Conservation (phyloP, 1,284 basidiomycete genomes). For the Trichosporon coremiiforme region DNA sequence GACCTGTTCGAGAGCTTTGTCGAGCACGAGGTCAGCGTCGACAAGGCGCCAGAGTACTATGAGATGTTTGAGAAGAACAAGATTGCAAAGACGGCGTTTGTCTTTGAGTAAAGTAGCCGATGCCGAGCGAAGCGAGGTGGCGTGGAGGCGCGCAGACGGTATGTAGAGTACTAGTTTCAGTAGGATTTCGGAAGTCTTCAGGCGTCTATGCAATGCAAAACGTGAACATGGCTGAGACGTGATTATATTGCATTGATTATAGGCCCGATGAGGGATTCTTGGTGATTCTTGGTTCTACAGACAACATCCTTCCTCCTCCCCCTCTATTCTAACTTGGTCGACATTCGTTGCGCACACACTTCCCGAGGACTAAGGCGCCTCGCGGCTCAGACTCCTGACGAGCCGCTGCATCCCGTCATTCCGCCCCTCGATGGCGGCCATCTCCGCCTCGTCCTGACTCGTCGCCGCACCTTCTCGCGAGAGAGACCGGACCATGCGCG, state of each 20-base stretch:
- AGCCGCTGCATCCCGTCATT: conserved; percentile 21
- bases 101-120: conserved; percentile 22
- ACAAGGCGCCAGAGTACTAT: conserved; percentile 54
- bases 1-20: conserved; percentile 52
- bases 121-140: background rate
- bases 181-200: background rate
- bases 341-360: too few relatives aligned
- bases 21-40: conserved; percentile 47
- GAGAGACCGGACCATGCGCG: background rate
- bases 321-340: background rate
- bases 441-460: background rate
- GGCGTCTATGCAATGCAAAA: background rate
- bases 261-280: background rate
- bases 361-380: background rate
- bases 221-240: background rate
- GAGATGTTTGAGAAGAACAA: conserved; percentile 52
- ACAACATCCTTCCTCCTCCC: background rate
- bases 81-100: conserved; percentile 55
- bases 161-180: too few relatives aligned
- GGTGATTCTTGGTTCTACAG: background rate
- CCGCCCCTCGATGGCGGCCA: conserved; percentile 29
- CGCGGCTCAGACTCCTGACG: background rate
- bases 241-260: background rate
- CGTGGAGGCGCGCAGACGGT: background rate
- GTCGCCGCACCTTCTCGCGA: background rate